phyloP scores from a whole-genome alignment of 768 basidiomycete species.

The Mycena metata region DNA sequence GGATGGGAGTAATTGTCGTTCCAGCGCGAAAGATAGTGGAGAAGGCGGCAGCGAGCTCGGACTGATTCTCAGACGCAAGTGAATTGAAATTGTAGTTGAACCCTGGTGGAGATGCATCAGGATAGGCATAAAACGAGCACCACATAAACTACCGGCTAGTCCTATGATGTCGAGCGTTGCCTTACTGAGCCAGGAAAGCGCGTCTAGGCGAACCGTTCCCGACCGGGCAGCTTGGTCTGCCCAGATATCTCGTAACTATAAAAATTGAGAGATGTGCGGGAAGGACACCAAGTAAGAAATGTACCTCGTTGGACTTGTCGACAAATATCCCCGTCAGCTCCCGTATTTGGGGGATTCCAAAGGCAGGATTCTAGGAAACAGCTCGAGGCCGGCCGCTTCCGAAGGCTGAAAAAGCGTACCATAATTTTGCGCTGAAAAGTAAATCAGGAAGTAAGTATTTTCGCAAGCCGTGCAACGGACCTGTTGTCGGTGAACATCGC shows the following conservation, averaged over 20 bases:
- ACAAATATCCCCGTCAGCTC: conserved; percentile 40
- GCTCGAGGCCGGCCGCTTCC: background rate
- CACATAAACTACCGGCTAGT: background rate
- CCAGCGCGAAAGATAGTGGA: conserved; percentile 57
- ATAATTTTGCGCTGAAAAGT: conserved; percentile 34
- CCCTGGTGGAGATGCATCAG: background rate
- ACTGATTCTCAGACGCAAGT: conserved; percentile 43
- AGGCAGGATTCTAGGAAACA: conserved; percentile 39
- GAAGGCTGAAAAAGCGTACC: conserved; percentile 2
- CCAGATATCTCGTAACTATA: conserved; percentile 48
- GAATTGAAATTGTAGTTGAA: conserved; percentile 41
- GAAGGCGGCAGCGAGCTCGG: conserved; percentile 61
- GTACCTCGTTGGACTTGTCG: conserved; percentile 41
- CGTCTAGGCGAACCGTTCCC: conserved; percentile 20
- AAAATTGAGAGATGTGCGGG: background rate
- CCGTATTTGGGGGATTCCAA: conserved; percentile 41
- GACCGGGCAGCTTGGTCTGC: conserved; percentile 25
- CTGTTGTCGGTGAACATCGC: conserved; percentile 32
- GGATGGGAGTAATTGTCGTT: conserved; percentile 46
- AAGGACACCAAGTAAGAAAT: background rate
- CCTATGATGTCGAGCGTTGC: conserved; percentile 34
- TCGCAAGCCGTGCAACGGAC: background rate
- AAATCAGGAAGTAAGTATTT: background rate
- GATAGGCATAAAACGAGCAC: background rate
- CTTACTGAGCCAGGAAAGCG: conserved; percentile 30